Percentiles rank a stretch among this genome's conserved stretches.
phyloP scores from a whole-genome alignment of 371 early-diverging fungal species.

The Nosema muscidifuracis region DNA sequence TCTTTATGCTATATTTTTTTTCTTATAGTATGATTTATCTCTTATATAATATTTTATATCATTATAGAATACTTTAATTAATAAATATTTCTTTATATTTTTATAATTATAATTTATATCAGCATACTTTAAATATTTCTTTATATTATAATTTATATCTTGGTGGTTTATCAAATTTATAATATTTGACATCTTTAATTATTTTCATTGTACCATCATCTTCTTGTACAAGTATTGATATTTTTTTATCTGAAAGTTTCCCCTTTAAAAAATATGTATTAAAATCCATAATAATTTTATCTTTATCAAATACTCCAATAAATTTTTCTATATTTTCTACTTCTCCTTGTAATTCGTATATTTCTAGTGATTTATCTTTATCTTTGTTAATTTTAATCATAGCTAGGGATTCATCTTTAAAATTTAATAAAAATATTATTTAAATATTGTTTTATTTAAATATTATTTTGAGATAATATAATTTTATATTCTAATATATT shows the following conservation, averaged over 20 bases:
- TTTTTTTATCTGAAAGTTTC: constrained; percentile 16
- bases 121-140: not conserved
- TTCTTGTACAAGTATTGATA: constrained; percentile 17
- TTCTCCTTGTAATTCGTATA: constrained; percentile 40
- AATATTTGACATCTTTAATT: constrained; percentile 1
- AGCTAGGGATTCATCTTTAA: not conserved
- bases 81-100: too few relatives aligned
- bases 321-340: constrained; percentile 37
- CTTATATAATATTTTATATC: too few relatives aligned
- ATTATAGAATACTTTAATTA: too few relatives aligned
- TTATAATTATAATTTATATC: too few relatives aligned
- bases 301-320: constrained; percentile 30
- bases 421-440: not conserved
- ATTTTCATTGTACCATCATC: not conserved
- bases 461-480: not conserved
- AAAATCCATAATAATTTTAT: constrained; percentile 20
- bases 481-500: too few relatives aligned
- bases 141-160: constrained; percentile 23
- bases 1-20: too few relatives aligned
- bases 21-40: too few relatives aligned
- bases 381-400: not conserved
- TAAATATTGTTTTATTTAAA: too few relatives aligned
- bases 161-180: constrained; percentile 36
- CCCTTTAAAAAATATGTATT: constrained; percentile 32
- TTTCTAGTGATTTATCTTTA: constrained; percentile 5